Evolutionary conservation across 2,329 filamentous ascomycete genomes (phyloP), one percentile per base, ranked within the genome.

Genomic region (Penicillium sp.): DNA sequence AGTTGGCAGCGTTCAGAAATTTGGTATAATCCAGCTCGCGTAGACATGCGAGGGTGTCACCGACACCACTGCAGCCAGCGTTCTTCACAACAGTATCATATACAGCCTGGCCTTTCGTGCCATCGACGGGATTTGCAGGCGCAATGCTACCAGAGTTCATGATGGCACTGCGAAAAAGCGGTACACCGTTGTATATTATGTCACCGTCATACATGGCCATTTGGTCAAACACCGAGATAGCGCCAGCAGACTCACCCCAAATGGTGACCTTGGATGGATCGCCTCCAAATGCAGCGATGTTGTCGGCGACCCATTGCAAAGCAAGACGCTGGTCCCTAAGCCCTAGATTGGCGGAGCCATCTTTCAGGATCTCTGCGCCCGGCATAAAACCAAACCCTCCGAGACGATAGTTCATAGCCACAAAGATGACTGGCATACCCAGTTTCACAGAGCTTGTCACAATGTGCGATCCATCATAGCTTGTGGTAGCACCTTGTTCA

Each of bases 191-290:
- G 76, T 92, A 92, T 0, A 78, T 86, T 68, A 85, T 83, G 70
- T 93, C 79, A 7, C 90, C 89, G 34, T 85, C 82, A 62, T 89
- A 91, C 11, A 92, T 76, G 1, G 84, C 76, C 83, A 91, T 90
- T 63, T 93, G 90, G 65, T 92, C 84, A 47, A 88, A 82, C 1
- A 90, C 88, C 0, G 88, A 91, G 59, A 92, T 90, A 14, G 85
- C 77, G 0, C 87, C 87, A 0, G 88, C 86, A 2, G 82, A 86
- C 68, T 92, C 86, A 26, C 89, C 89, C 86, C 87, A 91, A 57
- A 93, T 87, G 0, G 89, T 92, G 6, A 92, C 88, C 69, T 88
- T 89, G n/a, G 79, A 77, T 0, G 89, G 86, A 68, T 93, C 89
- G 14, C 90, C 90, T 10, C 90, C 90, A 67, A 94, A 95, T 0